Percentiles rank a stretch among this genome's conserved stretches.
Conservation (phyloP, 1,284 basidiomycete genomes). For the Cronartium ribicola region DNA sequence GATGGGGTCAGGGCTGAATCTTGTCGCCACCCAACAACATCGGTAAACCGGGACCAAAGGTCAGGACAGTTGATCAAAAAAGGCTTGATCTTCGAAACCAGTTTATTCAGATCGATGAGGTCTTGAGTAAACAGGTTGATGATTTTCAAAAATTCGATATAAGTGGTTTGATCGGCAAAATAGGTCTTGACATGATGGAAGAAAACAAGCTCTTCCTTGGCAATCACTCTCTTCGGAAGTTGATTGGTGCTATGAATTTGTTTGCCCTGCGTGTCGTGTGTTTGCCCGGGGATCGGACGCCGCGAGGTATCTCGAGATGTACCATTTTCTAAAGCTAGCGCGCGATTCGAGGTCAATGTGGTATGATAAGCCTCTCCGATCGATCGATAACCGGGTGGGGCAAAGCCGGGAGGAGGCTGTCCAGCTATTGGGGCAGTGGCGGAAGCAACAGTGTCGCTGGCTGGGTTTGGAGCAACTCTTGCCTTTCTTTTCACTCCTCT, state of each 20-base stretch:
- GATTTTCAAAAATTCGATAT: slow-evolving; percentile 93
- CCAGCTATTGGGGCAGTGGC: slow-evolving; percentile 3
- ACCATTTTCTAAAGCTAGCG: slow-evolving; percentile 5
- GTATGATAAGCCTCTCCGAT: slow-evolving; percentile 41
- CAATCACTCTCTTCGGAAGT: slow-evolving; percentile 16
- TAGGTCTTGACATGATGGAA: slow-evolving; percentile 87
- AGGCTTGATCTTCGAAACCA: slow-evolving; percentile 71
- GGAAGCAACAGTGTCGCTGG: background rate
- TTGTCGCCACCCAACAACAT: slow-evolving; percentile 69
- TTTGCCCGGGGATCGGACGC: background rate
- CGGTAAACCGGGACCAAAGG: slow-evolving; percentile 79
- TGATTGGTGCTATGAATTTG: background rate
- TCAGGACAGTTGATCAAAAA: slow-evolving; percentile 76
- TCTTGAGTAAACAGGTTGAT: slow-evolving; percentile 94
- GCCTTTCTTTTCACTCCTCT: slow-evolving; percentile 32
- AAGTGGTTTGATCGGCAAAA: slow-evolving; percentile 76
- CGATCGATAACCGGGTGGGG: slow-evolving; percentile 26
- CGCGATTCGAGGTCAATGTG: slow-evolving; percentile 22
- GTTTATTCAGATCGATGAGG: slow-evolving; percentile 76
- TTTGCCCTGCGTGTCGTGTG: background rate
- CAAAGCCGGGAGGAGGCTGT: slow-evolving; percentile 38
- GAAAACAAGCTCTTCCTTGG: slow-evolving; percentile 68
- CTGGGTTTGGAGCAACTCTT: slow-evolving; percentile 1
- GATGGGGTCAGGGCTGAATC: slow-evolving; percentile 61
- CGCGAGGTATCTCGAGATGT: slow-evolving; percentile 15